These are phyloP conservation scores for Fagus crenata DNA, from an alignment of 306 rosid genomes.

Conservation along the genomic window DNA sequence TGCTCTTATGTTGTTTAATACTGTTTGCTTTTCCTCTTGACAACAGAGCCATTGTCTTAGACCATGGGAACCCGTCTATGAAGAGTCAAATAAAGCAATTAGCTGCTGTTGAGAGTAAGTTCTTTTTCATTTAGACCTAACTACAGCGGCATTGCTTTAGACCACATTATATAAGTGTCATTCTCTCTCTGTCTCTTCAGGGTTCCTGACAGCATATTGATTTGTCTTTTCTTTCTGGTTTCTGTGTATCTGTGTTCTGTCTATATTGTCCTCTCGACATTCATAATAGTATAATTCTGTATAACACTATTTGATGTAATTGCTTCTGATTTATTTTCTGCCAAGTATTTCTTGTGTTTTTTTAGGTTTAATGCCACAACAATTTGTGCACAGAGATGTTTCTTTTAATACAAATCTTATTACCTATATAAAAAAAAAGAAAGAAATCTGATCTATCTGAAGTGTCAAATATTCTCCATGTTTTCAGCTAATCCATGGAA, in stretches of 20 bases:
- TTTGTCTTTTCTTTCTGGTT: not conserved
- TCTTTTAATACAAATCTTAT: too few species aligned
- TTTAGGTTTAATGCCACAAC: slow-evolving; percentile 19
- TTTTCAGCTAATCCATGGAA: slow-evolving; percentile 78
- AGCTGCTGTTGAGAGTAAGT: slow-evolving; percentile 74
- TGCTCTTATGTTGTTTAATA: not conserved
- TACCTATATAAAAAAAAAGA: not conserved
- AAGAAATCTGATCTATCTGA: slow-evolving; percentile 13
- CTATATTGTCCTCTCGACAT: not conserved
- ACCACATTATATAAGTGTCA: not conserved
- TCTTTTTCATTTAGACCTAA: slow-evolving; percentile 15
- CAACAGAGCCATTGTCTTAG: slow-evolving; percentile 85
- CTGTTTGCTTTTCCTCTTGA: slow-evolving; percentile 36
- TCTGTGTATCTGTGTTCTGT: not conserved
- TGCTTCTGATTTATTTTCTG: slow-evolving; percentile 31
- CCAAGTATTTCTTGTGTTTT: slow-evolving; percentile 20
- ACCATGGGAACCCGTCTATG: slow-evolving; percentile 75
- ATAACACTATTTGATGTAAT: slow-evolving; percentile 21
- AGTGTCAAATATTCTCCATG: slow-evolving; percentile 31
- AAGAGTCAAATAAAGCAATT: slow-evolving; percentile 65
- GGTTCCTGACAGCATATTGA: not conserved
- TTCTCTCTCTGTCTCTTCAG: not conserved
- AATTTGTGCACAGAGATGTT: too few species aligned
- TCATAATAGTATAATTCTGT: not conserved
- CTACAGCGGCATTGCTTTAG: not conserved